Base-by-base conservation (phyloP, 352 stramenopile genomes). In the Aphanomyces stellatus region DNA sequence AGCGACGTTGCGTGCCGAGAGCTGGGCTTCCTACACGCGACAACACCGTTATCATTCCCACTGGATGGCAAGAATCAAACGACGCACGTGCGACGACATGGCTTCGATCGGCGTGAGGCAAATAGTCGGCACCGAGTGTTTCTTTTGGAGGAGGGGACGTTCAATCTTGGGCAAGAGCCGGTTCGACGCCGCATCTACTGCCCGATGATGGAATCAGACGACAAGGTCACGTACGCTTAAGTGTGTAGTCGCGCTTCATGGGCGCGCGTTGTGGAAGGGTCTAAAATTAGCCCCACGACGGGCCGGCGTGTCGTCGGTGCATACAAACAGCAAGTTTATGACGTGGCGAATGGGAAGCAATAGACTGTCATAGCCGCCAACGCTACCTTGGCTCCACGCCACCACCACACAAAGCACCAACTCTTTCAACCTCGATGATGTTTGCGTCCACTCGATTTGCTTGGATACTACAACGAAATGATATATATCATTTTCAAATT, bases 1-100 rank as follows among this genome's bases (percentile, higher is more conserved):
- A 5, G 61, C 65, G 19, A 82, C 64, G 51, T 81, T 78, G 61
- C 77, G 70, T 48, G 77, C 77, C 24, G 77, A 82, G 28, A 80
- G 74, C 31, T 82, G 71, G 2, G 75, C 76, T 56, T 82, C 75
- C 77, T 85, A 67, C 30, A 46, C 55, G 5, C n/a, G n/a, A n/a
- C n/a, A n/a, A n/a, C n/a, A n/a, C n/a, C n/a, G n/a, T n/a, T n/a
- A n/a, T n/a, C n/a, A n/a, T n/a, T n/a, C n/a, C n/a, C n/a, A n/a
- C n/a, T n/a, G n/a, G n/a, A n/a, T n/a, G n/a, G n/a, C 11, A 41
- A 22, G 4, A 22, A 30, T 25, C 5, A 64, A 22, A 3, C n/a
- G 6, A 27, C 11, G 17, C 24, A 67, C 60, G 11, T 40, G 22
- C 5, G 60, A 57, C 33, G 60, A 67, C 31, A 37, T 67, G 43